phyloP scores from a whole-genome alignment of 495 filamentous ascomycete genomes.

The Sphaerosporella brunnea region DNA sequence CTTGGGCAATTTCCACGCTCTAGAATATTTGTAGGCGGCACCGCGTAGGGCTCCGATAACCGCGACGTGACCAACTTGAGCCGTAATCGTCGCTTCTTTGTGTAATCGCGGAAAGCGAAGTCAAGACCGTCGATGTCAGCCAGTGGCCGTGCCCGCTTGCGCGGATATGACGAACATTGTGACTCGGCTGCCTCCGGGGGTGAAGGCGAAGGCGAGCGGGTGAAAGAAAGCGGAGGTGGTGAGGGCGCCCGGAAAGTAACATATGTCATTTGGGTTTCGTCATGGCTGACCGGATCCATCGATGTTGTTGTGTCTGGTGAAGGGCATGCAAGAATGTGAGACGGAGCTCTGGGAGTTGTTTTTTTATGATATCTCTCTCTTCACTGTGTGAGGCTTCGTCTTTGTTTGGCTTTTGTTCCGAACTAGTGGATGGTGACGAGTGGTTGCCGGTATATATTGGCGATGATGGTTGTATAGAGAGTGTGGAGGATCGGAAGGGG shows the following conservation, averaged over 20 bases:
- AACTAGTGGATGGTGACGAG: too few relatives aligned
- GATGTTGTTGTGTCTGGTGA: too few relatives aligned
- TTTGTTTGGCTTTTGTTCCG: too few relatives aligned
- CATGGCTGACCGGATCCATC: not conserved
- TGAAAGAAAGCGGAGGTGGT: not conserved
- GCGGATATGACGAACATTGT: slow-evolving; percentile 6
- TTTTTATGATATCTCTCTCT: too few relatives aligned
- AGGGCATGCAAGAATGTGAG: too few relatives aligned
- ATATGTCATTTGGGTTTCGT: not conserved
- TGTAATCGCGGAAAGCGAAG: slow-evolving; percentile 26
- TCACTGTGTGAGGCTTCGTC: too few relatives aligned
- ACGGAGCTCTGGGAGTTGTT: too few relatives aligned
- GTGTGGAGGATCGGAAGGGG: too few relatives aligned
- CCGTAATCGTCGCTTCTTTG: slow-evolving; percentile 51
- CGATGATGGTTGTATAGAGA: too few relatives aligned
- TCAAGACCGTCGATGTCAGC: slow-evolving; percentile 46
- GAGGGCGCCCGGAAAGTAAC: not conserved
- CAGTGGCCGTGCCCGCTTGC: slow-evolving; percentile 40
- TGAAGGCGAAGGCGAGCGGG: not conserved
- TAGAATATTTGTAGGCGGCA: slow-evolving; percentile 49
- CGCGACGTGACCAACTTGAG: slow-evolving; percentile 48
- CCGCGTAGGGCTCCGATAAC: slow-evolving; percentile 48
- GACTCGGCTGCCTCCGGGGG: not conserved
- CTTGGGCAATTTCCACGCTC: slow-evolving; percentile 39
- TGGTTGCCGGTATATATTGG: too few relatives aligned